Conservation (phyloP, 2,329 filamentous ascomycete species). For the Neoarthrinium moseri region DNA sequence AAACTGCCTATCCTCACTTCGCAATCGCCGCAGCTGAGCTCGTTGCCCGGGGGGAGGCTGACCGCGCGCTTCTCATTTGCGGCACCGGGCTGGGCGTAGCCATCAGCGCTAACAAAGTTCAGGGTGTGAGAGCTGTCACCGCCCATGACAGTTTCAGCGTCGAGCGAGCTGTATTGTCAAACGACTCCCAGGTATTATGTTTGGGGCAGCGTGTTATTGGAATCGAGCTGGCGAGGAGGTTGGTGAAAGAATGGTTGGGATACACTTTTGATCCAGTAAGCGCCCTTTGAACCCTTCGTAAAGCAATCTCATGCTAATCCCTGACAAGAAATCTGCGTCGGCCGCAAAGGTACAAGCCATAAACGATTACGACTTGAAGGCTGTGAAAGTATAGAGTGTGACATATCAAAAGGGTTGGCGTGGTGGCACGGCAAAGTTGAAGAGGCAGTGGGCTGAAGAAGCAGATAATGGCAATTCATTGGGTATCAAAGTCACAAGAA, state of each 20-base stretch:
- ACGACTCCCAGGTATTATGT: constrained; percentile 84
- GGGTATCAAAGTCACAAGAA: too few species aligned
- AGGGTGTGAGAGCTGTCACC: constrained; percentile 81
- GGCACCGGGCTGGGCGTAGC: constrained; percentile 85
- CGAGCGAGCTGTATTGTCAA: constrained; percentile 77
- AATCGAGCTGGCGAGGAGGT: constrained; percentile 72
- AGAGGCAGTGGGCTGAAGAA: too few species aligned
- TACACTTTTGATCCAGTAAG: constrained; percentile 74
- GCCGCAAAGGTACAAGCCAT: constrained; percentile 14
- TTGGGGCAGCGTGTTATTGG: constrained; percentile 84
- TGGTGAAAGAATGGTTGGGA: constrained; percentile 81
- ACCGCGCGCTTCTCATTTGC: constrained; percentile 80
- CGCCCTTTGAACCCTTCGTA: too few species aligned
- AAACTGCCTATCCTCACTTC: constrained; percentile 78
- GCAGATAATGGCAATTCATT: too few species aligned
- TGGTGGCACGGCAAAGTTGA: too few species aligned
- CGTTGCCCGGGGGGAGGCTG: constrained; percentile 62
- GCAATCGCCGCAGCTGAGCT: constrained; percentile 70
- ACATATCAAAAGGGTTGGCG: constrained; percentile 5
- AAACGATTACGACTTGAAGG: constrained; percentile 11
- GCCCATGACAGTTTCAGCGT: constrained; percentile 85
- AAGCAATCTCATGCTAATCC: too few species aligned
- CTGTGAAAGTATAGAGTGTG: neutral
- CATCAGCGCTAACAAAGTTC: constrained; percentile 86
- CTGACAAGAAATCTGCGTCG: constrained; percentile 10